These are phyloP conservation scores for Suillus tomentosus DNA, from an alignment of 768 basidiomycete species.

Conservation along the genomic window DNA sequence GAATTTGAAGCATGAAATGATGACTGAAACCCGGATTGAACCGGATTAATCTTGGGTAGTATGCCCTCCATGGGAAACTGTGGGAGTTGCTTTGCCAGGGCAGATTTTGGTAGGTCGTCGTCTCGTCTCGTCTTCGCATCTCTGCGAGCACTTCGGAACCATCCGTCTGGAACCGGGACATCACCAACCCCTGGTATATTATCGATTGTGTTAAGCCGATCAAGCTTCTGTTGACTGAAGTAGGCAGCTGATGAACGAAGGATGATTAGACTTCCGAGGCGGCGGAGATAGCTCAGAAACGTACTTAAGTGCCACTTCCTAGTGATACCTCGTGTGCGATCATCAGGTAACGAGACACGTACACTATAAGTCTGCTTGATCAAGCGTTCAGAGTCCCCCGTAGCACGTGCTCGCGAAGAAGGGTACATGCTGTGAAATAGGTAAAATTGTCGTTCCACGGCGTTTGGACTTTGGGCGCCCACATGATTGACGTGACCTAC, in stretches of 20 bases:
- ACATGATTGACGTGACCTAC: slow-evolving; percentile 46
- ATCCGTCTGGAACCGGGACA: slow-evolving; percentile 69
- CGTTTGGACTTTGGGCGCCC: slow-evolving; percentile 14
- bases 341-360: slow-evolving; percentile 46
- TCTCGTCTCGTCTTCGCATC: slow-evolving; percentile 51
- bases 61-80: slow-evolving; percentile 35
- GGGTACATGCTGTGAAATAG: slow-evolving; percentile 36
- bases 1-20: slow-evolving; percentile 27
- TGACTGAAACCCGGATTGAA: slow-evolving; percentile 17
- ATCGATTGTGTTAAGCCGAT: slow-evolving; percentile 72
- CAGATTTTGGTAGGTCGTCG: slow-evolving; percentile 49
- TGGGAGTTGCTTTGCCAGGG: slow-evolving; percentile 41
- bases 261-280: slow-evolving; percentile 16
- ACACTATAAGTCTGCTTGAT: slow-evolving; percentile 61
- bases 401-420: slow-evolving; percentile 41
- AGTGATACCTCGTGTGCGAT: slow-evolving; percentile 41
- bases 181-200: slow-evolving; percentile 67
- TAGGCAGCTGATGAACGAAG: slow-evolving; percentile 62
- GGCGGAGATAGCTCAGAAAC: slow-evolving; percentile 38
- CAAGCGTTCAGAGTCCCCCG: slow-evolving; percentile 43
- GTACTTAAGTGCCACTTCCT: slow-evolving; percentile 57
- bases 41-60: slow-evolving; percentile 23
- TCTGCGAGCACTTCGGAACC: slow-evolving; percentile 77
- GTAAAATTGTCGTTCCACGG: slow-evolving; percentile 18
- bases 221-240: slow-evolving; percentile 77